phyloP scores from a whole-genome alignment of 805 yeast species.

The Candida xiaguanensis region DNA sequence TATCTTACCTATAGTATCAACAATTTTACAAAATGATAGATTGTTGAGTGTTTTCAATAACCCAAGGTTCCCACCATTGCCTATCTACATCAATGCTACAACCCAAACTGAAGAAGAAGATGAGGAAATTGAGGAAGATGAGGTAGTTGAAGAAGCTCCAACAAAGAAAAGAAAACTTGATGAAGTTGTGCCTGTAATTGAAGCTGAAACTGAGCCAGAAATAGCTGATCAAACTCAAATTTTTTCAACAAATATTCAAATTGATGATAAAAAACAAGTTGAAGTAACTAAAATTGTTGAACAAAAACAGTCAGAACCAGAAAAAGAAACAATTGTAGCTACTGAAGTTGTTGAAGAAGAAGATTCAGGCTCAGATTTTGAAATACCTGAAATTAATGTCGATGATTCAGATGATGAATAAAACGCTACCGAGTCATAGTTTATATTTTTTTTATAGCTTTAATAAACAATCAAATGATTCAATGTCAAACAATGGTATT shows the following conservation, averaged over 20 bases:
- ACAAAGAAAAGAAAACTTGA: slow-evolving; percentile 14
- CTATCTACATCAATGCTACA: slow-evolving; percentile 17
- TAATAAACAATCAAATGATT: background rate
- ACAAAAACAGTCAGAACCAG: slow-evolving; percentile 2
- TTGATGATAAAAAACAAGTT: slow-evolving; percentile 8
- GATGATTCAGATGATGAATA: slow-evolving; percentile 41
- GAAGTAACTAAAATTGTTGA: slow-evolving; percentile 6
- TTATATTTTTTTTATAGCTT: background rate
- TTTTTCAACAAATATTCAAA: slow-evolving; percentile 4
- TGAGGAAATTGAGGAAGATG: slow-evolving; percentile 39
- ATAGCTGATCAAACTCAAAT: slow-evolving; percentile 5
- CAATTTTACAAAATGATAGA: slow-evolving; percentile 47
- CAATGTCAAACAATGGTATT: slow-evolving; percentile 10
- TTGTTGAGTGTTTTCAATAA: slow-evolving; percentile 59
- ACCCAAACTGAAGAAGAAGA: slow-evolving; percentile 27
- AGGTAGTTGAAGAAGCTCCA: slow-evolving; percentile 20
- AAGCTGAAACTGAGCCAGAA: background rate
- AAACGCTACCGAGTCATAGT: slow-evolving; percentile 2
- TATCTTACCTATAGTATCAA: slow-evolving; percentile 65
- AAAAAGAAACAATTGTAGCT: slow-evolving; percentile 1
- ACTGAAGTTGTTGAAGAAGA: slow-evolving; percentile 11
- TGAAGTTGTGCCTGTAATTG: background rate
- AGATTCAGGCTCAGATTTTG: slow-evolving; percentile 44
- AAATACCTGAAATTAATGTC: slow-evolving; percentile 45
- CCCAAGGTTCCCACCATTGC: slow-evolving; percentile 68